phyloP scores from a whole-genome alignment of 495 filamentous ascomycete species.

The Apodospora peruviana region DNA sequence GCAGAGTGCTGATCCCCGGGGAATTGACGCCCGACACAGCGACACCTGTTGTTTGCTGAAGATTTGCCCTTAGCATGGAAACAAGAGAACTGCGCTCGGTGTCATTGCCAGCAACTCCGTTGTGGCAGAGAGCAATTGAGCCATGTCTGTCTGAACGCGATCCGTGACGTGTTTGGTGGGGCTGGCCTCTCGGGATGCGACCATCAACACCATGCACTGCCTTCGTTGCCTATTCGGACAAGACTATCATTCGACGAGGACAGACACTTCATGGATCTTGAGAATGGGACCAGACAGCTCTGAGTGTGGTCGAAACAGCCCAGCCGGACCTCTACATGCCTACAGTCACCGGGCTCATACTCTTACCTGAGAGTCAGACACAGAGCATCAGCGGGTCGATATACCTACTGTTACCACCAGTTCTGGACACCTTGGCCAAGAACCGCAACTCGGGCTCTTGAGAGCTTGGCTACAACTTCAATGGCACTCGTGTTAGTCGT shows the following conservation, averaged over 20 bases:
- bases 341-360: neutral
- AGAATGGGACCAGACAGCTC: no score
- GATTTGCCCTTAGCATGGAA: no score
- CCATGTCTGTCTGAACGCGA: slow-evolving; percentile 13
- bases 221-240: slow-evolving; percentile 11
- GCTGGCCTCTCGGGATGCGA: slow-evolving; percentile 22
- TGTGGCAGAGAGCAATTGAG: neutral
- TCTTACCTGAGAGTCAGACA: neutral
- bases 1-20: no score
- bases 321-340: neutral
- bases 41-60: no score
- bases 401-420: neutral
- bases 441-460: no score
- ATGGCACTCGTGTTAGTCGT: no score
- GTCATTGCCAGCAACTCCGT: no score
- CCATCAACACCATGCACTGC: slow-evolving; percentile 16
- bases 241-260: neutral
- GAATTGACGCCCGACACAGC: no score
- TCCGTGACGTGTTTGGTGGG: slow-evolving; percentile 24
- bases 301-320: no score
- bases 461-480: no score
- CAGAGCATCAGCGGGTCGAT: neutral
- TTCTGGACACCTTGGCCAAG: neutral
- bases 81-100: no score
- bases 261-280: no score